Evolutionary conservation across 208 protist genomes (phyloP).

Genomic region (Acanthamoeba royreba): DNA sequence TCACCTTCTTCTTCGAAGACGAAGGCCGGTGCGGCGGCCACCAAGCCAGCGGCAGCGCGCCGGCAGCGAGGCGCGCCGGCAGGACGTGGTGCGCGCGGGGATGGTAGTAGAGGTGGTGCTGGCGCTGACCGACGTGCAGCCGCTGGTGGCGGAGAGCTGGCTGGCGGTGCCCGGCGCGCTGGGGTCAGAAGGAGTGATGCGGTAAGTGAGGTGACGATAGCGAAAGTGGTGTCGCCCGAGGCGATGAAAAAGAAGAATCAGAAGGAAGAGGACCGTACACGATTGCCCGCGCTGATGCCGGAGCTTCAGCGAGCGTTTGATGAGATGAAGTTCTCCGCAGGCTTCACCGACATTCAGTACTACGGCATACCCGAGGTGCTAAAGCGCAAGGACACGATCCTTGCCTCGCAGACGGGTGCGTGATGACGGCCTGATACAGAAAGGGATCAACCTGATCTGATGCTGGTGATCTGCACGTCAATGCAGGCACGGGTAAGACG

Average conservation of each 20-base stretch:
- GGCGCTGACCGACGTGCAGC: too few species aligned
- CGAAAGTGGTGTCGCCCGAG: too few species aligned
- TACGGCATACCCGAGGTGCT: slow-evolving; percentile 19
- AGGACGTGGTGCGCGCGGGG: too few species aligned
- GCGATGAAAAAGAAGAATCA: not conserved
- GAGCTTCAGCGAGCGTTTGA: not conserved
- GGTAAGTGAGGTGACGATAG: too few species aligned
- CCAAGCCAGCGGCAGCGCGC: too few species aligned
- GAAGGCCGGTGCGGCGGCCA: too few species aligned
- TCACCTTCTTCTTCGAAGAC: too few species aligned
- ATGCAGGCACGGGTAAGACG: slow-evolving; percentile 34
- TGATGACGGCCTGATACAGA: not conserved
- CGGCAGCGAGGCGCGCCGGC: too few species aligned
- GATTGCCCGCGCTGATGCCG: not conserved
- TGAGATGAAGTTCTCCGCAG: not conserved
- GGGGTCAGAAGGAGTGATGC: too few species aligned
- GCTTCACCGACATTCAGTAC: slow-evolving; percentile 6
- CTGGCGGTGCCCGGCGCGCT: too few species aligned
- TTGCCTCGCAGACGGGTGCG: not conserved
- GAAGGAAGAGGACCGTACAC: not conserved
- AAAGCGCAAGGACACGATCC: slow-evolving; percentile 9
- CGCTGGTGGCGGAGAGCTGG: too few species aligned
- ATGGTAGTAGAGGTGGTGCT: too few species aligned
- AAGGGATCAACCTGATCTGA: not conserved
- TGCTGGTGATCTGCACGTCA: not conserved